These are phyloP conservation scores for Delonix regia DNA, from an alignment of 306 rosid species.

Conservation along the genomic window DNA sequence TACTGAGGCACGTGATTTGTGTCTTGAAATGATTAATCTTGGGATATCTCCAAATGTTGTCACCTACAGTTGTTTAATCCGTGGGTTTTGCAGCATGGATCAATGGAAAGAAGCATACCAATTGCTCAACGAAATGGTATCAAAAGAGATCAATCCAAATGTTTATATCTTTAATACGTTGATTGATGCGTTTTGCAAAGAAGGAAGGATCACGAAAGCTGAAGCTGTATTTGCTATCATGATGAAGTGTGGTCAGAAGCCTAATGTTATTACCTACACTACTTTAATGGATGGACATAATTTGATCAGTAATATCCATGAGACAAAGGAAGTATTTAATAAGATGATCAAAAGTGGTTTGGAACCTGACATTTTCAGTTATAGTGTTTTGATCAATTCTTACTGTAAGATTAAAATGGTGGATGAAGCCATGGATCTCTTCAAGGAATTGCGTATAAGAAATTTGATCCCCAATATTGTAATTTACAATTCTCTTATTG, in stretches of 20 bases:
- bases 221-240: not conserved
- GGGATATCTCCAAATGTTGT: not conserved
- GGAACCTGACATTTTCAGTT: not conserved
- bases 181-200: not conserved
- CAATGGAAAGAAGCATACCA: not conserved
- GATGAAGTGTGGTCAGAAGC: not conserved
- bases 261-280: not conserved
- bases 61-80: not conserved
- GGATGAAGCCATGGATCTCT: not conserved
- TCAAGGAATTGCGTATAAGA: not conserved
- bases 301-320: not conserved
- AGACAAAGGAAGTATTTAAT: not conserved
- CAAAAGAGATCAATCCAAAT: not conserved
- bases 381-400: not conserved
- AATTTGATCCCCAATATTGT: not conserved
- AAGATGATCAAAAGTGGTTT: not conserved
- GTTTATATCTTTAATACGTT: not conserved
- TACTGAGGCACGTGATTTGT: not conserved
- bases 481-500: not conserved
- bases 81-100: not conserved
- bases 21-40: not conserved
- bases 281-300: not conserved
- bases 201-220: not conserved
- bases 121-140: not conserved
- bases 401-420: not conserved